Conservation (phyloP, 192 early-diverging fungal species). For the Mortierella alpina region DNA sequence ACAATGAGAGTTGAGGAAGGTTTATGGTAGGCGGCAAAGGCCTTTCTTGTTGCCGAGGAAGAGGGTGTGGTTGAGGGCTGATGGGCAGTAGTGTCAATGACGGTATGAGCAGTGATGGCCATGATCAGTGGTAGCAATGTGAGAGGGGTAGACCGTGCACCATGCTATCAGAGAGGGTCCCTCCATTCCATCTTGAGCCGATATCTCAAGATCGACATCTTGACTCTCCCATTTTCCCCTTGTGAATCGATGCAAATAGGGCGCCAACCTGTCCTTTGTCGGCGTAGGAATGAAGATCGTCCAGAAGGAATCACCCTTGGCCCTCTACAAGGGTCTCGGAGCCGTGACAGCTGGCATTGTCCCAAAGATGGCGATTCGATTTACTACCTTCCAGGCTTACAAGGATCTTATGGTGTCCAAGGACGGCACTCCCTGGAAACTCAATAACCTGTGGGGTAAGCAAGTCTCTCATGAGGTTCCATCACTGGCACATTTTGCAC, state of each 20-base stretch:
- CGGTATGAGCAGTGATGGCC: too few relatives aligned
- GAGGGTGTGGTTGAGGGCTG: too few relatives aligned
- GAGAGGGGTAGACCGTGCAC: too few relatives aligned
- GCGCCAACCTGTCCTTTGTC: conserved; percentile 71
- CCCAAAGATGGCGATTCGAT: conserved; percentile 99
- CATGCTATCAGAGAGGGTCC: too few relatives aligned
- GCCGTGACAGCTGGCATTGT: conserved; percentile 97
- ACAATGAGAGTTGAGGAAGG: too few relatives aligned
- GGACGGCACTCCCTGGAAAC: conserved; percentile 80
- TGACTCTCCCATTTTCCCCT: not conserved
- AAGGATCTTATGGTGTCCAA: conserved; percentile 80
- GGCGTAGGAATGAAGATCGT: conserved; percentile 87
- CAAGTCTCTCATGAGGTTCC: not conserved
- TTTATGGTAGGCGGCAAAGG: too few relatives aligned
- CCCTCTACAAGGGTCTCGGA: conserved; percentile 97
- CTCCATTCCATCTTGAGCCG: too few relatives aligned
- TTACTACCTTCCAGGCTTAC: conserved; percentile 95
- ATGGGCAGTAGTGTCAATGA: too few relatives aligned
- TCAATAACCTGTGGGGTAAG: conserved; percentile 53
- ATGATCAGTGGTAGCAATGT: too few relatives aligned
- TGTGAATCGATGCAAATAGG: conserved; percentile 7
- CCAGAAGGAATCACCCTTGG: conserved; percentile 86
- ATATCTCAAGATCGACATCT: not conserved
- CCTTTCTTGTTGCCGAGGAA: too few relatives aligned
- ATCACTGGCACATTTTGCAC: not conserved